Conservation (phyloP, 2,329 filamentous ascomycete genomes). For the Paraconiothyrium sp. region DNA sequence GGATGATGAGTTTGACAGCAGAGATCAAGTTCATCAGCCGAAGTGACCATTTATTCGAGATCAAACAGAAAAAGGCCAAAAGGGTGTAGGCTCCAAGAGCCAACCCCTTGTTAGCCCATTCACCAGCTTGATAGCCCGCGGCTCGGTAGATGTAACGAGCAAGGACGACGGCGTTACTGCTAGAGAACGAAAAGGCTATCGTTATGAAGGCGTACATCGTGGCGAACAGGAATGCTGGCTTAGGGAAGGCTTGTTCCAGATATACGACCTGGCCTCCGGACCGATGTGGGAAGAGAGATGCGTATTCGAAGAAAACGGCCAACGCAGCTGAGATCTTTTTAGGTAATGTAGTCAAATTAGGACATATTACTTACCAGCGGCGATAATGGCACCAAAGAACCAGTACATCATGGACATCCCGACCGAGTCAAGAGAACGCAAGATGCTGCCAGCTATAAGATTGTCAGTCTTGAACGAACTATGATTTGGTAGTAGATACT, state of each 20-base stretch:
- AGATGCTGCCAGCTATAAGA: conserved; percentile 33
- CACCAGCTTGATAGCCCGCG: conserved; percentile 32
- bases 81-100: conserved; percentile 38
- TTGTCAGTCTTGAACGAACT: conserved; percentile 15
- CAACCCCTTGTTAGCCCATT: conserved; percentile 44
- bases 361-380: conserved; percentile 26
- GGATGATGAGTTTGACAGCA: conserved; percentile 66
- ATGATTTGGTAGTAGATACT: conserved; percentile 16
- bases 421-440: conserved; percentile 36
- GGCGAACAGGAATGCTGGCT: conserved; percentile 39
- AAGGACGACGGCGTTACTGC: conserved; percentile 43
- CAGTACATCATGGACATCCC: conserved; percentile 41
- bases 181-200: conserved; percentile 41
- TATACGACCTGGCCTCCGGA: conserved; percentile 42
- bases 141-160: conserved; percentile 43
- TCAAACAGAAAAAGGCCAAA: conserved; percentile 36
- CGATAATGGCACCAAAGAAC: conserved; percentile 40
- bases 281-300: conserved; percentile 39
- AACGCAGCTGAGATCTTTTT: conserved; percentile 28
- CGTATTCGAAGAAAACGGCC: conserved; percentile 40
- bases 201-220: conserved; percentile 42
- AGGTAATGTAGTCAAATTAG: neutral
- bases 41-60: conserved; percentile 40
- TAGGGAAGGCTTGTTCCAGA: conserved; percentile 42
- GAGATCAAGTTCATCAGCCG: conserved; percentile 42